Percentiles rank a stretch among this genome's conserved stretches.
Evolutionary conservation across 768 basidiomycete genomes (phyloP).

Genomic region (Pisolithus tinctorius): DNA sequence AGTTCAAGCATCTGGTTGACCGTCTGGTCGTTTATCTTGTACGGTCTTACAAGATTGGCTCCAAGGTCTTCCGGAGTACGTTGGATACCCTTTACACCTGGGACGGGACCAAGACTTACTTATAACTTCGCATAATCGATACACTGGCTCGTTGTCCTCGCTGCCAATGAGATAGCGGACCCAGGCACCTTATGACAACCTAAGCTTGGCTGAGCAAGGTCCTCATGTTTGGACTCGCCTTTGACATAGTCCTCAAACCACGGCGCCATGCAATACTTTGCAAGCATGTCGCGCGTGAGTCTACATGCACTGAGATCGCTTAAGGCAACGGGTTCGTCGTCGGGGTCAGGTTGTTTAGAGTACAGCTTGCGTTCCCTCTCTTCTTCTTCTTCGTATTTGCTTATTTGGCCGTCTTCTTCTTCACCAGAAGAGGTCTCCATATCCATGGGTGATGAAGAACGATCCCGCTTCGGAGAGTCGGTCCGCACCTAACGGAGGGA

Average conservation of each 20-base stretch:
- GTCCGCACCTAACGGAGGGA: slow-evolving; percentile 34
- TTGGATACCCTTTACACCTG: neutral
- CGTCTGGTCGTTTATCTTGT: slow-evolving; percentile 59
- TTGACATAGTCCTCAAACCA: slow-evolving; percentile 84
- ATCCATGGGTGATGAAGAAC: slow-evolving; percentile 76
- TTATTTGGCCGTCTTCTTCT: slow-evolving; percentile 74
- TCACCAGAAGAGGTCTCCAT: slow-evolving; percentile 80
- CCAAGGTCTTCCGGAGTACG: slow-evolving; percentile 39
- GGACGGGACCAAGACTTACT: slow-evolving; percentile 42
- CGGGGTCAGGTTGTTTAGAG: slow-evolving; percentile 34
- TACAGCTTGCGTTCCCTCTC: slow-evolving; percentile 51
- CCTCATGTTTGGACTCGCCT: slow-evolving; percentile 36
- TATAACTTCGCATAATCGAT: slow-evolving; percentile 75
- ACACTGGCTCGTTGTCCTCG: slow-evolving; percentile 52
- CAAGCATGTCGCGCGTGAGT: slow-evolving; percentile 64
- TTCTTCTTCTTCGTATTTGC: slow-evolving; percentile 67
- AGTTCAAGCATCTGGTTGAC: slow-evolving; percentile 68
- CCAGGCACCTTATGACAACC: slow-evolving; percentile 55
- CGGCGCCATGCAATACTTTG: slow-evolving; percentile 63
- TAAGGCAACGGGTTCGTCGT: slow-evolving; percentile 43
- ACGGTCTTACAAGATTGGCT: slow-evolving; percentile 51
- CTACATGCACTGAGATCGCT: slow-evolving; percentile 56
- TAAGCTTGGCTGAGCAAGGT: slow-evolving; percentile 6
- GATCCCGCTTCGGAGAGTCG: slow-evolving; percentile 59
- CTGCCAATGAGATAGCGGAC: slow-evolving; percentile 78